phyloP scores from a whole-genome alignment of 495 filamentous ascomycete genomes.

The Aspergillus coremiiformis region DNA sequence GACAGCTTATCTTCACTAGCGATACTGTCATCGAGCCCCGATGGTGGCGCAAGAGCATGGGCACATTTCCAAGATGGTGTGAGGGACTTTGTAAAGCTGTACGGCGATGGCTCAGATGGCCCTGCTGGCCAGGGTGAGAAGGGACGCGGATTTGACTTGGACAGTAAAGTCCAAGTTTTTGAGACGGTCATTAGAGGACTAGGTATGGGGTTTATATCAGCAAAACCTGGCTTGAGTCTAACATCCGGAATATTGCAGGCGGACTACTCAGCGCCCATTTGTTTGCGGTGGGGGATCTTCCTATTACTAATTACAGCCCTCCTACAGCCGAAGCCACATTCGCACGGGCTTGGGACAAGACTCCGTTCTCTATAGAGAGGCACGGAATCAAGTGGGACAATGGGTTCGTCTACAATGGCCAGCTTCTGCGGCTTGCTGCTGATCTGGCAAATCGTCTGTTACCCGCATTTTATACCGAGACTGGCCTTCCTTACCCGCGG shows the following conservation, averaged over 20 bases:
- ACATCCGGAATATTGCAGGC: constrained; percentile 26
- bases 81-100: constrained; percentile 68
- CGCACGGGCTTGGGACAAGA: constrained; percentile 36
- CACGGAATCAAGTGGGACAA: constrained; percentile 63
- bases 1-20: constrained; percentile 92
- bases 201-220: constrained; percentile 30
- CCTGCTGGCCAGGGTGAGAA: constrained; percentile 62
- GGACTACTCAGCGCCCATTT: constrained; percentile 88
- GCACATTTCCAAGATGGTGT: constrained; percentile 76
- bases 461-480: constrained; percentile 82
- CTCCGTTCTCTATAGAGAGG: constrained; percentile 23
- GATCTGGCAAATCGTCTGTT: constrained; percentile 78
- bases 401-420: constrained; percentile 80
- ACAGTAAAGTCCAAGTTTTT: constrained; percentile 97
- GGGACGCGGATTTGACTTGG: constrained; percentile 84
- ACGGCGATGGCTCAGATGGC: constrained; percentile 73
- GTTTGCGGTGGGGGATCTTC: constrained; percentile 82
- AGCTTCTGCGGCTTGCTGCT: constrained; percentile 74
- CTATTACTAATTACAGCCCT: constrained; percentile 69
- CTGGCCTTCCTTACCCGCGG: constrained; percentile 87
- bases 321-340: constrained; percentile 26
- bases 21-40: constrained; percentile 69
- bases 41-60: constrained; percentile 53
- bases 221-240: not conserved
- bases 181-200: constrained; percentile 94